phyloP scores from a whole-genome alignment of 371 early-diverging fungal genomes.

The Mucor piriformis region DNA sequence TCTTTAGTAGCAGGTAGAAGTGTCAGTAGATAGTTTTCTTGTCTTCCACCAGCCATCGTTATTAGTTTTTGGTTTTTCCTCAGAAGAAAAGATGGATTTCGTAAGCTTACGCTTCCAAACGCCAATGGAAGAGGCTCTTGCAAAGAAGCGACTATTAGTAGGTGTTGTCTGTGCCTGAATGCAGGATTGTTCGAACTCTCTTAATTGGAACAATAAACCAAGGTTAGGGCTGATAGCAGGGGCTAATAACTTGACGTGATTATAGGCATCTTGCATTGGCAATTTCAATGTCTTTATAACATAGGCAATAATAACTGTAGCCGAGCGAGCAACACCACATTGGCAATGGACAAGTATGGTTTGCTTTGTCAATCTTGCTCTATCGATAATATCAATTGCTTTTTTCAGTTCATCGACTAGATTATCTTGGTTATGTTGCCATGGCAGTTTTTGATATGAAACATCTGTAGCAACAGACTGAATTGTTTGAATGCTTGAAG shows the following conservation, averaged over 20 bases:
- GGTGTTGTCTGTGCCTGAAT: background rate
- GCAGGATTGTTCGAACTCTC: constrained; percentile 65
- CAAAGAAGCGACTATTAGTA: background rate
- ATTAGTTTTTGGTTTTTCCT: background rate
- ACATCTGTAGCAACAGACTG: background rate
- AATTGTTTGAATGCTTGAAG: constrained; percentile 27
- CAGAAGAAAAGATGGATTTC: background rate
- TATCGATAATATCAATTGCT: constrained; percentile 76
- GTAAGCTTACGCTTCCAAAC: constrained; percentile 20
- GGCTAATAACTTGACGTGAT: constrained; percentile 71
- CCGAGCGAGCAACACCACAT: constrained; percentile 88
- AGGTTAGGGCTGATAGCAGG: constrained; percentile 83
- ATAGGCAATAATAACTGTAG: constrained; percentile 86
- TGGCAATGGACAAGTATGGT: constrained; percentile 87
- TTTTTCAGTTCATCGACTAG: constrained; percentile 63
- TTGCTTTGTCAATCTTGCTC: constrained; percentile 54
- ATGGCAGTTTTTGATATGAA: constrained; percentile 66
- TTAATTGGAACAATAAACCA: constrained; percentile 75
- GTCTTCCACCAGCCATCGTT: constrained; percentile 21
- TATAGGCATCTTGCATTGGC: constrained; percentile 74
- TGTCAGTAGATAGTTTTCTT: constrained; percentile 16
- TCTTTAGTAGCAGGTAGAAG: constrained; percentile 13
- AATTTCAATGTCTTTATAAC: constrained; percentile 73
- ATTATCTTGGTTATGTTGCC: constrained; percentile 81
- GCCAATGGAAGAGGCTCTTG: constrained; percentile 7